Evolutionary conservation across 1,284 basidiomycete species (phyloP).

Genomic region (Megacollybia platyphylla): DNA sequence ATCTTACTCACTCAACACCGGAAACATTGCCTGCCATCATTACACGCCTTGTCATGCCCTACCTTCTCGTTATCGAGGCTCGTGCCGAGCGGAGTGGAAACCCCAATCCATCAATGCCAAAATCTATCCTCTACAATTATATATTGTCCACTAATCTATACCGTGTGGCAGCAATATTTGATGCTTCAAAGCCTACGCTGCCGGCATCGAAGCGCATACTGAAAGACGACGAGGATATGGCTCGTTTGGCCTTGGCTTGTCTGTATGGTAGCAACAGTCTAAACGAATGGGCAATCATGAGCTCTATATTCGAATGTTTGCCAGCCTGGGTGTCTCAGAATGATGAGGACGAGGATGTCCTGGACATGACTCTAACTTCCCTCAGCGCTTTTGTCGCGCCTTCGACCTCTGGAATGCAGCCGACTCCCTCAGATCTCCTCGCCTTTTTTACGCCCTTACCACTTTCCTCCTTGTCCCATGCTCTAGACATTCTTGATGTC

Average conservation of each 20-base stretch:
- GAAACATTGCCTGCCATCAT: constrained; percentile 61
- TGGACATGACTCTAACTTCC: constrained; percentile 68
- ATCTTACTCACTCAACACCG: constrained; percentile 60
- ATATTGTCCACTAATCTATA: constrained; percentile 58
- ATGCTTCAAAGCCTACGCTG: constrained; percentile 82
- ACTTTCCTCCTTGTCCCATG: constrained; percentile 59
- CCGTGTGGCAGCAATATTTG: constrained; percentile 66
- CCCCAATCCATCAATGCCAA: constrained; percentile 51
- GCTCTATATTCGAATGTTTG: constrained; percentile 84
- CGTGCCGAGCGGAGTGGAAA: constrained; percentile 68
- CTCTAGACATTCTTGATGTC: constrained; percentile 82
- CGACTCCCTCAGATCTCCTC: constrained; percentile 60
- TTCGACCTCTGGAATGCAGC: constrained; percentile 43
- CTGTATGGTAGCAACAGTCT: constrained; percentile 74
- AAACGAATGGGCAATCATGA: constrained; percentile 75
- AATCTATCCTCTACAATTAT: constrained; percentile 63
- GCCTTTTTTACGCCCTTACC: constrained; percentile 76
- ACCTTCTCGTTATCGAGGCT: constrained; percentile 81
- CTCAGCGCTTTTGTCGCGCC: constrained; percentile 72
- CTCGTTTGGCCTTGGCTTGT: constrained; percentile 73
- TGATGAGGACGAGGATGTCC: constrained; percentile 56
- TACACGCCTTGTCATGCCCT: constrained; percentile 72
- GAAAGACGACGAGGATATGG: constrained; percentile 72
- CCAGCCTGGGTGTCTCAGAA: constrained; percentile 72
- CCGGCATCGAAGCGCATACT: constrained; percentile 60